Percentiles rank a stretch among this genome's conserved stretches.
Conservation (phyloP, 2,329 filamentous ascomycete species). For the Colletotrichum destructivum region DNA sequence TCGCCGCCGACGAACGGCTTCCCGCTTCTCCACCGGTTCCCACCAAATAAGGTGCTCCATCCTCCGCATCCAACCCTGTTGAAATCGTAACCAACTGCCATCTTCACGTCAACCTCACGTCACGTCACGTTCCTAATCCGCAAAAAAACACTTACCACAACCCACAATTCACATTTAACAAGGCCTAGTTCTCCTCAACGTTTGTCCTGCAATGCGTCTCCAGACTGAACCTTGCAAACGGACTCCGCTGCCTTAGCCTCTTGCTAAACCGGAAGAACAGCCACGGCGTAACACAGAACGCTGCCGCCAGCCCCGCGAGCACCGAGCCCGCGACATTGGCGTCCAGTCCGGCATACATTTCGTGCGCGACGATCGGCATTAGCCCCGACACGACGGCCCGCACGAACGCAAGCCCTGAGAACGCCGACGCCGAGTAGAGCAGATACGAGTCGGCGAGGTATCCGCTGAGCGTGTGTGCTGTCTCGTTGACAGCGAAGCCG, state of each 20-base stretch:
- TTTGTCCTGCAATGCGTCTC: slow-evolving; percentile 43
- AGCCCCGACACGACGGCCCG: slow-evolving; percentile 46
- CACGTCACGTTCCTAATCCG: slow-evolving; percentile 16
- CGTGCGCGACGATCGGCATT: slow-evolving; percentile 47
- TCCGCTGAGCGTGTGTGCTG: slow-evolving; percentile 46
- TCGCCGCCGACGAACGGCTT: slow-evolving; percentile 8
- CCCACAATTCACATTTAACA: not conserved
- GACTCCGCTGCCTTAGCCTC: slow-evolving; percentile 44
- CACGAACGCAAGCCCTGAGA: slow-evolving; percentile 46
- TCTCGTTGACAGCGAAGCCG: slow-evolving; percentile 63
- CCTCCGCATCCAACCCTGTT: slow-evolving; percentile 29
- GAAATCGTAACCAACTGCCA: slow-evolving; percentile 31
- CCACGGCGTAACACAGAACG: slow-evolving; percentile 45
- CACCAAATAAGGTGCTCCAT: slow-evolving; percentile 39
- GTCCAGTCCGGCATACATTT: slow-evolving; percentile 44
- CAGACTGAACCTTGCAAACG: slow-evolving; percentile 47
- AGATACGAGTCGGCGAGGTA: slow-evolving; percentile 48
- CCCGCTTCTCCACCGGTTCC: slow-evolving; percentile 36
- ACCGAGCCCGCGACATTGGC: slow-evolving; percentile 46
- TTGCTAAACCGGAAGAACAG: slow-evolving; percentile 46
- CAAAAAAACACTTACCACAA: not conserved
- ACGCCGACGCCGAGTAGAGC: slow-evolving; percentile 47
- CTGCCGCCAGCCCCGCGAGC: slow-evolving; percentile 43
- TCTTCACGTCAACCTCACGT: slow-evolving; percentile 18
- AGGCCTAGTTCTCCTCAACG: slow-evolving; percentile 37